phyloP scores from a whole-genome alignment of 83 land plant species.

The Larix sibirica region DNA sequence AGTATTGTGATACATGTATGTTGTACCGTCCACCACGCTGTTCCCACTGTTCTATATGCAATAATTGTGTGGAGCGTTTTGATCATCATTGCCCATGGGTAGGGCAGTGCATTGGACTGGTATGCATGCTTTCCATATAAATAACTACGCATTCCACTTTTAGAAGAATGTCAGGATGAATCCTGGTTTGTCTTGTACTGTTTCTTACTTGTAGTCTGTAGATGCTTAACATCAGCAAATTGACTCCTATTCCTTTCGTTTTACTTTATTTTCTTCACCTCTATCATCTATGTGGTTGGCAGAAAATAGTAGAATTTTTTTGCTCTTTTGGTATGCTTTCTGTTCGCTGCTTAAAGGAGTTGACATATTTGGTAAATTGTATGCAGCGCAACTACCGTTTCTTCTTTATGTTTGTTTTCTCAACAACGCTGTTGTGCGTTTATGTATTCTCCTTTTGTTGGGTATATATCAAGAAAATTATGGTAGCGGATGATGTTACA shows the following conservation, averaged over 20 bases:
- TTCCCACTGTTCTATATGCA: conserved; percentile 92
- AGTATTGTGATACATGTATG: conserved; percentile 96
- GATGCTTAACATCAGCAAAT: not conserved
- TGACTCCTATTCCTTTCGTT: not conserved
- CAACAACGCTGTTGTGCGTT: conserved; percentile 84
- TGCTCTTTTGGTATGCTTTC: too few relatives aligned
- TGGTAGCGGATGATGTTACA: conserved; percentile 48
- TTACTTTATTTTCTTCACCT: not conserved
- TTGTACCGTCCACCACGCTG: conserved; percentile 92
- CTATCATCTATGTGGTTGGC: not conserved
- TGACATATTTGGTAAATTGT: not conserved
- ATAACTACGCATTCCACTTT: not conserved
- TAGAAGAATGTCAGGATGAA: not conserved
- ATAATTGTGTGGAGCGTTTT: conserved; percentile 89
- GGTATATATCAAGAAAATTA: conserved; percentile 74
- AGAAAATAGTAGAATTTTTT: not conserved
- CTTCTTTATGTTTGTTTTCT: conserved; percentile 94
- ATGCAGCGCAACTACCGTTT: conserved; percentile 95
- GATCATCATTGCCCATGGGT: conserved; percentile 98
- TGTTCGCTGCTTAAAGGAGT: too few relatives aligned
- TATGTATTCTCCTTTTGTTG: conserved; percentile 93
- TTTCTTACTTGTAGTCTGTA: not conserved
- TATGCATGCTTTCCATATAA: conserved; percentile 19
- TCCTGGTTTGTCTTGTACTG: not conserved
- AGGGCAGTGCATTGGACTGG: conserved; percentile 94